Percentiles rank a stretch among this genome's conserved stretches.
phyloP scores from a whole-genome alignment of 257 asterid genomes.

The Eucommia ulmoides region DNA sequence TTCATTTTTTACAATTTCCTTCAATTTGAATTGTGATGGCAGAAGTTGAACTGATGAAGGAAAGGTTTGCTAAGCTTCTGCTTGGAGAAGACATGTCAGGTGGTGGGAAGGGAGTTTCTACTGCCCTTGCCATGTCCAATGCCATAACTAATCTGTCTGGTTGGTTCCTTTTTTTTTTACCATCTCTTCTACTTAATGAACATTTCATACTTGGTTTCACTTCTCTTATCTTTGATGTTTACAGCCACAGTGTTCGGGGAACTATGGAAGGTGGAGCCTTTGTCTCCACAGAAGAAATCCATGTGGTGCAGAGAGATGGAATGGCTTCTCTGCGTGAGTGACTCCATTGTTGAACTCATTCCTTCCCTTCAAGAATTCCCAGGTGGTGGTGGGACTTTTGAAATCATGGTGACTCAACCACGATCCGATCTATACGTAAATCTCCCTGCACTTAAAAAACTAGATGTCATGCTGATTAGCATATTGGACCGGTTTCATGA shows the following conservation, averaged over 20 bases:
- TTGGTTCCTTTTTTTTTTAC: slow-evolving; percentile 27
- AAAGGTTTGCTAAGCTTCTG: slow-evolving; percentile 67
- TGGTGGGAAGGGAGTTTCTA: slow-evolving; percentile 83
- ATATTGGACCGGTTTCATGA: background rate
- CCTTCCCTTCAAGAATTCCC: background rate
- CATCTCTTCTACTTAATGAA: background rate
- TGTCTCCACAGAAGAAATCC: background rate
- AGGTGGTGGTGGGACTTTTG: background rate
- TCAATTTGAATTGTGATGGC: slow-evolving; percentile 7
- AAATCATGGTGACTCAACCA: background rate
- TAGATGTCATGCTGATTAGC: background rate
- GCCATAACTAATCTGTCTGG: slow-evolving; percentile 91
- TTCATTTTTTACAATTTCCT: background rate
- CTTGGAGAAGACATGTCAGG: slow-evolving; percentile 98
- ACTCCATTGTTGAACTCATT: background rate
- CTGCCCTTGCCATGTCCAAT: slow-evolving; percentile 90
- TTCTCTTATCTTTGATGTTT: too few relatives aligned
- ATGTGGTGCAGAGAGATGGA: background rate
- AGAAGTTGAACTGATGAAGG: slow-evolving; percentile 76
- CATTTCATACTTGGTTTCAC: too few relatives aligned
- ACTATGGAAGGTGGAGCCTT: background rate
- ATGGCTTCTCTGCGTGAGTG: background rate
- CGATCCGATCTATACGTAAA: background rate
- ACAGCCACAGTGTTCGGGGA: background rate
- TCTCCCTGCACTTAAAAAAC: background rate